These are phyloP conservation scores for Boletellus emodensis DNA, from an alignment of 768 basidiomycete species.

Conservation along the genomic window DNA sequence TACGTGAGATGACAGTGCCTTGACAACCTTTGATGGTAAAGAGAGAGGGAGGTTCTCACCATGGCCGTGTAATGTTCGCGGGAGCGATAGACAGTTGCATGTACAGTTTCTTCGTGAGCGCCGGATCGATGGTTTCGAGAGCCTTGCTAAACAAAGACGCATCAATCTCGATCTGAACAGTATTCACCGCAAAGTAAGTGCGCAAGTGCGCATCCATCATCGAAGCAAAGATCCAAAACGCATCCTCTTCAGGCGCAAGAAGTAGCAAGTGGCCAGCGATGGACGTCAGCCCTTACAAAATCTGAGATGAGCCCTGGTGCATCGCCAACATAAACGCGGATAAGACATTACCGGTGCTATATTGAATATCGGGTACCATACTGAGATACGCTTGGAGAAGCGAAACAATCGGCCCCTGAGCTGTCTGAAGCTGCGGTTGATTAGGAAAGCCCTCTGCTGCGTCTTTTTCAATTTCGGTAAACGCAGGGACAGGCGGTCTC, in stretches of 20 bases:
- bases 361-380: conserved; percentile 83
- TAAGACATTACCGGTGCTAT: conserved; percentile 49
- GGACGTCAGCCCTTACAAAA: conserved; percentile 57
- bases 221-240: conserved; percentile 87
- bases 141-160: conserved; percentile 65
- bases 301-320: background rate
- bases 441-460: conserved; percentile 51
- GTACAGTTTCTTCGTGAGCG: conserved; percentile 63
- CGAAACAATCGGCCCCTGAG: conserved; percentile 52
- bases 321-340: background rate
- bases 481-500: conserved; percentile 48
- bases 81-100: conserved; percentile 60
- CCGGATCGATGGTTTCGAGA: conserved; percentile 58
- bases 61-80: conserved; percentile 54
- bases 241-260: conserved; percentile 81
- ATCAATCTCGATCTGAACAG: conserved; percentile 72
- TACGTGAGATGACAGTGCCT: background rate
- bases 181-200: conserved; percentile 61
- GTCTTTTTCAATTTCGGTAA: conserved; percentile 57
- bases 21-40: background rate
- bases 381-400: conserved; percentile 70
- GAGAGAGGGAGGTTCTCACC: conserved; percentile 37
- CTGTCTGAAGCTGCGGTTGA: conserved; percentile 54
- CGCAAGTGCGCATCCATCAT: conserved; percentile 84
- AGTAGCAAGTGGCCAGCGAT: conserved; percentile 70